Conservation (phyloP, 2,329 filamentous ascomycete genomes). For the Penicillium sp. region DNA sequence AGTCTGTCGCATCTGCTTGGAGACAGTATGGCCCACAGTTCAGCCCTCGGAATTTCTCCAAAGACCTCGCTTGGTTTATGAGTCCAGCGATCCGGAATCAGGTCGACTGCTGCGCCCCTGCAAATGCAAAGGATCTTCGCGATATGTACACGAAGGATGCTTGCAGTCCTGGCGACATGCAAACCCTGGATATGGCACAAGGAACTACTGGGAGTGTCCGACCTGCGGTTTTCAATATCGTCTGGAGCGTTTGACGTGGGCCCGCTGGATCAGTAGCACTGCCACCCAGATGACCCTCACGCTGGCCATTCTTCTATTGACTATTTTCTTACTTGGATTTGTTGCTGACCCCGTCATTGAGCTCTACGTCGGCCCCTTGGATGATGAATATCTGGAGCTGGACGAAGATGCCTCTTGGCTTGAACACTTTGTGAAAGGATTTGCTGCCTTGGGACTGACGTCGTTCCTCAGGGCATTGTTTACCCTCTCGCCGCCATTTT, state of each 20-base stretch:
- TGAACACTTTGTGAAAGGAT: slow-evolving; percentile 83
- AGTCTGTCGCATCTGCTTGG: slow-evolving; percentile 87
- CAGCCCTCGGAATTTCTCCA: slow-evolving; percentile 59
- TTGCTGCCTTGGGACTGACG: slow-evolving; percentile 84
- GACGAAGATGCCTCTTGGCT: slow-evolving; percentile 65
- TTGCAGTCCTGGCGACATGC: slow-evolving; percentile 78
- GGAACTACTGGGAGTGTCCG: slow-evolving; percentile 83
- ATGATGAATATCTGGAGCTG: slow-evolving; percentile 53
- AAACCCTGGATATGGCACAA: slow-evolving; percentile 61
- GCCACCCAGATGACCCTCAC: slow-evolving; percentile 71
- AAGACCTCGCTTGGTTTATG: slow-evolving; percentile 63
- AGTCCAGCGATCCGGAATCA: slow-evolving; percentile 70
- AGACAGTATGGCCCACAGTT: slow-evolving; percentile 65
- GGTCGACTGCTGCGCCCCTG: slow-evolving; percentile 85
- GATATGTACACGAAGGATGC: slow-evolving; percentile 92
- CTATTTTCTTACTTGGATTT: slow-evolving; percentile 83
- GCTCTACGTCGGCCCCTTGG: slow-evolving; percentile 77
- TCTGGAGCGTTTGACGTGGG: slow-evolving; percentile 74
- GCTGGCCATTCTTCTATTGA: slow-evolving; percentile 65
- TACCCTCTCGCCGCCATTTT: slow-evolving; percentile 68
- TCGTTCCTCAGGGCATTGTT: slow-evolving; percentile 81
- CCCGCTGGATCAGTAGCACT: slow-evolving; percentile 66
- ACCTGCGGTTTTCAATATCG: slow-evolving; percentile 84
- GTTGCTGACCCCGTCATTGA: slow-evolving; percentile 90
- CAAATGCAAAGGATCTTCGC: slow-evolving; percentile 87